phyloP scores from a whole-genome alignment of 495 filamentous ascomycete species.

The Podospora australis region DNA sequence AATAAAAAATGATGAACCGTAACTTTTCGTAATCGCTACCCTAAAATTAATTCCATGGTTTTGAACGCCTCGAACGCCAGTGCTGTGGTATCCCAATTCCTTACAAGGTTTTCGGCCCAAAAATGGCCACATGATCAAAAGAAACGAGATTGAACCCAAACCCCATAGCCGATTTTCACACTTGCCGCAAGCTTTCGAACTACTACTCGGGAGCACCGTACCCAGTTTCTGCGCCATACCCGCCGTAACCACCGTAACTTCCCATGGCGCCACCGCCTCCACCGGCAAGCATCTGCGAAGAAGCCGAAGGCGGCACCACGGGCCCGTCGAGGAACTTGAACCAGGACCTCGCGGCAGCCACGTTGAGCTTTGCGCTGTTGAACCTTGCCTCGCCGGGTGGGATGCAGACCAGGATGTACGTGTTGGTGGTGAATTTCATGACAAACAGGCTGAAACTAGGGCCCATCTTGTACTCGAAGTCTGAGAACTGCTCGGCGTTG shows the following conservation, averaged over 20 bases:
- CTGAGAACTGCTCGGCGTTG: slow-evolving; percentile 50
- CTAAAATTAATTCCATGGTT: slow-evolving; percentile 1
- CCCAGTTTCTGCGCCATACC: background rate
- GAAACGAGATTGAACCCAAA: too few species aligned
- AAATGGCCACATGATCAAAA: too few species aligned
- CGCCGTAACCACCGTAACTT: background rate
- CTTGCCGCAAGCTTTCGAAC: background rate
- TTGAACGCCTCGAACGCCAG: slow-evolving; percentile 19
- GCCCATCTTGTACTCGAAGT: slow-evolving; percentile 50
- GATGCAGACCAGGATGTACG: slow-evolving; percentile 85
- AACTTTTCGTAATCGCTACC: background rate
- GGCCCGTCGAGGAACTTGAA: slow-evolving; percentile 56
- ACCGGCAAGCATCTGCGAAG: too few species aligned
- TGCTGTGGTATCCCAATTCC: slow-evolving; percentile 18
- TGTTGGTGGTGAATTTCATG: slow-evolving; percentile 89
- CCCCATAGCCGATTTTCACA: too few species aligned
- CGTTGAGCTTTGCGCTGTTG: slow-evolving; percentile 84
- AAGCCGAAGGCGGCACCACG: slow-evolving; percentile 5
- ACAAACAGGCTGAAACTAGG: slow-evolving; percentile 83
- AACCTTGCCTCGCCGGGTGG: slow-evolving; percentile 82
- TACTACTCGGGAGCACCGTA: background rate
- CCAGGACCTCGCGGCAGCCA: slow-evolving; percentile 71
- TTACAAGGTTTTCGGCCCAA: background rate
- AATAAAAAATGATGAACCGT: background rate
- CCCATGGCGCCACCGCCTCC: background rate